Evolutionary conservation across 495 filamentous ascomycete genomes (phyloP), one percentile per base, ranked within the genome.

Genomic region (Penicillium angulare): DNA sequence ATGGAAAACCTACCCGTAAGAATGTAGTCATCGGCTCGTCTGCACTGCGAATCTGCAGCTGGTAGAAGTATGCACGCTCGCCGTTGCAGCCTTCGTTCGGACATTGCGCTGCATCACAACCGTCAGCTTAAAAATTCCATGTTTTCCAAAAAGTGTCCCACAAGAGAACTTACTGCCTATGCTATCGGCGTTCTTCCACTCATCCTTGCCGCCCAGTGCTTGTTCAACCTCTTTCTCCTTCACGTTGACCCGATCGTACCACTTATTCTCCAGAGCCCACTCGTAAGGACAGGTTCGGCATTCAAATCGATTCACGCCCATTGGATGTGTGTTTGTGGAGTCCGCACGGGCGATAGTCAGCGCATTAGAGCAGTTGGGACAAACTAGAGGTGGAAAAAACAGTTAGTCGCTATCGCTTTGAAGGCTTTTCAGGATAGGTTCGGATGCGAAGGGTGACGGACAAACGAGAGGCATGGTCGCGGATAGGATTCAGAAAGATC

Each of bases 1-100:
- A 47, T 7, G 38, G 32, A 34, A 35, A 47, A 61, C 77, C 44
- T 55, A 92, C 89, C 87, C 88, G 91, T 67, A 86, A 92, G 70
- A 98, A 97, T 33, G 80, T 89, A 40, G 93, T 98, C 90, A 96
- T 96, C 44, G 93, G 93, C 78, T 98, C 93, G 73, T 98, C 93
- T 33, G 95, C 93, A 75, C 89, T 95, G 50, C 93, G 85, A 73
- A 96, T 97, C 80, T 98, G 93, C 59, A 97, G 84, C 80, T 92
- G 88, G 73, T 90, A 95, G 79, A 89, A 97, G 50, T 89, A 95
- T 29, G 95, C 93, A 72, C 88, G 80, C 41, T 79, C 72, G 24
- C 88, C 86, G 50, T 84, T 77, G 73, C 93, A 98, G 35, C 77
- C 72, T 31, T 88, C 83, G 40, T 79, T 79, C 9, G 86, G 79